These are phyloP conservation scores for Microascus cirrosus DNA, from an alignment of 2,329 filamentous ascomycete genomes.

Conservation along the genomic window DNA sequence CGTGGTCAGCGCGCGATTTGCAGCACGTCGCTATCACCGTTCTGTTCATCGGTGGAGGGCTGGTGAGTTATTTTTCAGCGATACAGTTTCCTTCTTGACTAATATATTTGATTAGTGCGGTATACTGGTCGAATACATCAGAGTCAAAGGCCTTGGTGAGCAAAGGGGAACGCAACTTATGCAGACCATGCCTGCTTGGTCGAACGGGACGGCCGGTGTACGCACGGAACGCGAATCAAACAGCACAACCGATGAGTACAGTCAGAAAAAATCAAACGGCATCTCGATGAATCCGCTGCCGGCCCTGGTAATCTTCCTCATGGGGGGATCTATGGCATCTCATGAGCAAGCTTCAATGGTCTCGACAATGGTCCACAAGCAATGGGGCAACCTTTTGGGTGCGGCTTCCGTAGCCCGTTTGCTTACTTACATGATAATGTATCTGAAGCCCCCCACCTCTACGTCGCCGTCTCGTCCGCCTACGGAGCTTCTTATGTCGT, in stretches of 20 bases:
- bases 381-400: slow-evolving; percentile 81
- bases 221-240: slow-evolving; percentile 26
- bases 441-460: slow-evolving; percentile 69
- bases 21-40: slow-evolving; percentile 90
- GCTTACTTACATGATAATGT: slow-evolving; percentile 70
- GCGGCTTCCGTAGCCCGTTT: slow-evolving; percentile 70
- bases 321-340: slow-evolving; percentile 91
- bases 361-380: slow-evolving; percentile 83
- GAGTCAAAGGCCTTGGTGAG: slow-evolving; percentile 57
- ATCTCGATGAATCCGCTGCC: slow-evolving; percentile 84
- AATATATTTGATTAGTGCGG: slow-evolving; percentile 41
- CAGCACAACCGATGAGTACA: slow-evolving; percentile 27
- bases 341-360: slow-evolving; percentile 78
- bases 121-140: slow-evolving; percentile 72
- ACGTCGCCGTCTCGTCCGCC: slow-evolving; percentile 75
- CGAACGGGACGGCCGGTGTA: slow-evolving; percentile 17
- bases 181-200: slow-evolving; percentile 7
- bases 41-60: slow-evolving; percentile 84
- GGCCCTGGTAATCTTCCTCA: slow-evolving; percentile 70
- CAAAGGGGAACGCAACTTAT: slow-evolving; percentile 32
- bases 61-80: slow-evolving; percentile 43
- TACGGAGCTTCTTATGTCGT: slow-evolving; percentile 77
- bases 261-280: slow-evolving; percentile 52
- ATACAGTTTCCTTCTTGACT: background rate
- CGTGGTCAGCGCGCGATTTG: slow-evolving; percentile 69